A percentile compares a stretch with the other conserved stretches of the same genome.
These are phyloP conservation scores for Dendrocalamus sinicus DNA, from an alignment of 176 grass and related monocot species.

Conservation along the genomic window DNA sequence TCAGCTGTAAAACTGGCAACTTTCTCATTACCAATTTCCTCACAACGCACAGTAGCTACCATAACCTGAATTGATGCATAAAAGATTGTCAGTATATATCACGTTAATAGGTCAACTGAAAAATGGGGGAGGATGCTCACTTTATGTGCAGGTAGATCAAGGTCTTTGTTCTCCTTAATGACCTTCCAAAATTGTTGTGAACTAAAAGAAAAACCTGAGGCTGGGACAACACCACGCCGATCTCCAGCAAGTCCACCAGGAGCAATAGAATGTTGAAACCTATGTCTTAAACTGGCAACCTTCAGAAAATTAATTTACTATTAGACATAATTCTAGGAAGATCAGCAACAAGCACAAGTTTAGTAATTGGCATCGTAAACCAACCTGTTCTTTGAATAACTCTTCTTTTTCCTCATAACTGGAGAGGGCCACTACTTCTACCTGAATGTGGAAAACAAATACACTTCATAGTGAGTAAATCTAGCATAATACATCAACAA, in stretches of 20 bases:
- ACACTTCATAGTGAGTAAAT: conserved; percentile 23
- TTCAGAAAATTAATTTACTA: conserved; percentile 49
- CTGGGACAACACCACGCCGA: conserved; percentile 86
- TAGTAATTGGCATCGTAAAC: conserved; percentile 17
- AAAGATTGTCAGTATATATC: conserved; percentile 31
- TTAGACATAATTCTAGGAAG: conserved; percentile 31
- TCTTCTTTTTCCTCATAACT: conserved; percentile 98
- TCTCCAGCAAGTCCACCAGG: conserved; percentile 98
- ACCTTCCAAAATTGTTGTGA: conserved; percentile 95
- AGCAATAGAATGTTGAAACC: conserved; percentile 93
- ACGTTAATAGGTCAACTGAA: conserved; percentile 20
- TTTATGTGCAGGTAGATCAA: conserved; percentile 98
- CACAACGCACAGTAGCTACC: conserved; percentile 99
- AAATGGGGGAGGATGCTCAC: conserved; percentile 47
- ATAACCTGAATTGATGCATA: conserved; percentile 73
- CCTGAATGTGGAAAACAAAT: conserved; percentile 54
- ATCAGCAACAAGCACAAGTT: conserved; percentile 34
- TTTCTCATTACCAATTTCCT: conserved; percentile 98
- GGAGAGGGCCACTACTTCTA: conserved; percentile 83
- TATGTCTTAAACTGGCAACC: conserved; percentile 88
- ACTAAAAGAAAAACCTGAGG: conserved; percentile 97
- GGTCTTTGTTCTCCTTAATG: conserved; percentile 99
- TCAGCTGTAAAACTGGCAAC: conserved; percentile 69
- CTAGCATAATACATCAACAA: conserved; percentile 27
- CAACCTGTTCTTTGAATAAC: conserved; percentile 83